A percentile compares a stretch with the other conserved stretches of the same genome.
Evolutionary conservation across 1,284 basidiomycete genomes (phyloP).

Genomic region (Malassezia sympodialis): DNA sequence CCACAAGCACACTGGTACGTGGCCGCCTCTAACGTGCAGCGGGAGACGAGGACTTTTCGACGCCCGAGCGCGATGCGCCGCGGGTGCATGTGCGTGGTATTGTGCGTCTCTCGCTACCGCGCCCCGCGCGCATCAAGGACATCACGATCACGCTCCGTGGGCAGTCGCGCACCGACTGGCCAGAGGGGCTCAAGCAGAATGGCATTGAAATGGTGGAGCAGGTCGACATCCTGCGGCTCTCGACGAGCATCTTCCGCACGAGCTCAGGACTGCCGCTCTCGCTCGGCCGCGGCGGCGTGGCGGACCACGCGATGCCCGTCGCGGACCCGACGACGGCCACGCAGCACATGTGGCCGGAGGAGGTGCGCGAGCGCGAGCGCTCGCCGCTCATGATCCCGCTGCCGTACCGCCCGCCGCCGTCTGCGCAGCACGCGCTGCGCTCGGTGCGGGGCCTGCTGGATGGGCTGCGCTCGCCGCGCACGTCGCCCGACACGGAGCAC

Average conservation of each 20-base stretch:
- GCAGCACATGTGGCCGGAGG: conserved; percentile 5
- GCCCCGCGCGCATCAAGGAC: conserved; percentile 74
- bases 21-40: neutral
- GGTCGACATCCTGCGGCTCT: conserved; percentile 64
- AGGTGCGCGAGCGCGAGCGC: neutral
- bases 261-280: conserved; percentile 11
- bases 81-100: conserved; percentile 79
- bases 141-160: conserved; percentile 72
- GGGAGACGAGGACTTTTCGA: neutral
- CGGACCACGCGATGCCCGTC: neutral
- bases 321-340: neutral
- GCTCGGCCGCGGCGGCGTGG: neutral
- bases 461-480: conserved; percentile 11
- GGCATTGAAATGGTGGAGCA: conserved; percentile 72
- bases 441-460: conserved; percentile 11
- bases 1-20: neutral
- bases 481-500: neutral
- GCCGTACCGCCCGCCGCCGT: neutral
- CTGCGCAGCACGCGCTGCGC: neutral
- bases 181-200: conserved; percentile 73
- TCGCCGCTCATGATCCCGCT: neutral
- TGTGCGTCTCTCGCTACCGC: conserved; percentile 66
- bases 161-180: conserved; percentile 61
- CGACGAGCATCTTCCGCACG: conserved; percentile 65
- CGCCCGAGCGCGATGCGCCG: conserved; percentile 51